These are phyloP conservation scores for Cystobasidium pallidum DNA, from an alignment of 1,284 basidiomycete species.

Conservation along the genomic window DNA sequence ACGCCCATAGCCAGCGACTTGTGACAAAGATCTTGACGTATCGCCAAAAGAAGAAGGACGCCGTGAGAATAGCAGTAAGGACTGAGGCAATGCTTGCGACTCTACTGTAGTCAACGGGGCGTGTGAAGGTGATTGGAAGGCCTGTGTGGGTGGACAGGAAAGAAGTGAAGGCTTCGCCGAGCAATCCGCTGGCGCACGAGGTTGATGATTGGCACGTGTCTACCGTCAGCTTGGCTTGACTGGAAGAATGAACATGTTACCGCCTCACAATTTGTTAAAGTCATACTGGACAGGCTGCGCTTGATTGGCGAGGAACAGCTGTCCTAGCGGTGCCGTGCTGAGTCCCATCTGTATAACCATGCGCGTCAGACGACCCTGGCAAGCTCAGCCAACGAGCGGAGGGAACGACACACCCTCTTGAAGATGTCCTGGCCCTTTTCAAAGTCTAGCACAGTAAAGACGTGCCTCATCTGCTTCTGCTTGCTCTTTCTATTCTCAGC, in stretches of 20 bases:
- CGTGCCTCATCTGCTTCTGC: constrained; percentile 69
- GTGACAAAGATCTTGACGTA: constrained; percentile 68
- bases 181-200: constrained; percentile 70
- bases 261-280: constrained; percentile 63
- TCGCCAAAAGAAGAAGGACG: constrained; percentile 47
- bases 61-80: constrained; percentile 51
- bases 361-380: neutral
- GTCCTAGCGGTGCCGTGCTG: constrained; percentile 75
- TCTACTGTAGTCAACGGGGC: constrained; percentile 49
- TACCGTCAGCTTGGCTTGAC: constrained; percentile 16
- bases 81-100: constrained; percentile 52
- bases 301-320: constrained; percentile 72
- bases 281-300: constrained; percentile 74
- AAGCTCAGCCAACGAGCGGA: neutral
- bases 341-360: constrained; percentile 63
- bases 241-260: constrained; percentile 55
- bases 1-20: constrained; percentile 80
- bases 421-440: constrained; percentile 73
- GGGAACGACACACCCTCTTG: constrained; percentile 66
- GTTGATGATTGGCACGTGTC: neutral
- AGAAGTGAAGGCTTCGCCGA: constrained; percentile 72
- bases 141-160: constrained; percentile 61
- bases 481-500: constrained; percentile 59
- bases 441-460: constrained; percentile 91
- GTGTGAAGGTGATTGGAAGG: constrained; percentile 56